Base-by-base conservation (phyloP, 495 filamentous ascomycete genomes). In the Penicillium goetzii region DNA sequence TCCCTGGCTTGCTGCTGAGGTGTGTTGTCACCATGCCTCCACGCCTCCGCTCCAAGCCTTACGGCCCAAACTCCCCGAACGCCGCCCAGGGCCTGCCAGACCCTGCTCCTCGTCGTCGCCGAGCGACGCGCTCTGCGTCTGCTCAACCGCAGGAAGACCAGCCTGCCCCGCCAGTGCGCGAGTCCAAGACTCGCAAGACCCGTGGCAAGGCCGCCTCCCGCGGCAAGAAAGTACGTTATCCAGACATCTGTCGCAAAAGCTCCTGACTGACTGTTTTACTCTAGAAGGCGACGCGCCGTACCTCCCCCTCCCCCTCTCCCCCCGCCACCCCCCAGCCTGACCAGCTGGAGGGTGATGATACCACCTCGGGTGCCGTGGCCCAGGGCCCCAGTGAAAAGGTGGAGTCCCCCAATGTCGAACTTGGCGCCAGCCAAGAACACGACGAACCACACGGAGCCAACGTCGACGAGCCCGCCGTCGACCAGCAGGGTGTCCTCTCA, bases 101-200 rank as follows among this genome's bases (percentile, higher is more conserved):
- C 11, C 55, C 54, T 14, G 30, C 34, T 23, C 60, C 68, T 19
- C 65, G 58, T 32, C 70, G 62, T 33, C 64, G 70, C 11, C 70
- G 70, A 28, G 34, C 52, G 25, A 72, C 70, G 34, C 65, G 68
- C 23, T 63, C 60, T 60, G 58, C 56, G 8, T 72, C 70, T 11
- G 60, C 62, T 23, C 68, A 70, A 58, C 62, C 64, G 25, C 64
- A 59, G 50, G 64, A 67, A 15, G 10, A 47, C 3, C 28, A 66
- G 54, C 23, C 63, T 32, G 55, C 21, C 38, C 49, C 4, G 59
- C 32, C 47, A 33, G 62, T 53, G 25, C 12, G 49, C 12, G 51
- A 61, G 33, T 17, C 61, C 21, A 60, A 54, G 55, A 2, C 54
- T 40, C 45, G 61, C 28, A 57, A 56, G 34, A 34, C 40, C 15